phyloP scores from a whole-genome alignment of 2,329 filamentous ascomycete species.

The Fusarium metavorans region DNA sequence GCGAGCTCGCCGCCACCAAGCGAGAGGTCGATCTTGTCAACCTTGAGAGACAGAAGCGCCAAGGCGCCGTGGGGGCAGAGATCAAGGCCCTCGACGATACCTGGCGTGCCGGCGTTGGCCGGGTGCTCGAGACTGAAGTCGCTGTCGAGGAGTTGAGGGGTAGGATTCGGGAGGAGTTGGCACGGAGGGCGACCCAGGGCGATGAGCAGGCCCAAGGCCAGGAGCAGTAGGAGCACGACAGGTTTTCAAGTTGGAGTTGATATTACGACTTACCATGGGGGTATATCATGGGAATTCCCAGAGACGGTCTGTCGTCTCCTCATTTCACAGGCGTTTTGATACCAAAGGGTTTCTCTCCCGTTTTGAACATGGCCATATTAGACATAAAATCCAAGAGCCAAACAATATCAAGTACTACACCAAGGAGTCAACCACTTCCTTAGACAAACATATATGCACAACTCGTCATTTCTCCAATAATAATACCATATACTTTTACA shows the following conservation, averaged over 20 bases:
- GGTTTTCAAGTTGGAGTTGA: neutral
- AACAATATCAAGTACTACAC: neutral
- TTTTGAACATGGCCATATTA: neutral
- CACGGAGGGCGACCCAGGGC: constrained; percentile 41
- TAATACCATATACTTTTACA: neutral
- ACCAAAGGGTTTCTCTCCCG: constrained; percentile 8
- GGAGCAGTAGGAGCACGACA: neutral
- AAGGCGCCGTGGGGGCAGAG: constrained; percentile 80
- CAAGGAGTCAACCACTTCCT: neutral
- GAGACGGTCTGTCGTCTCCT: neutral
- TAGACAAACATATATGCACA: neutral
- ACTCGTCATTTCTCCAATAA: neutral
- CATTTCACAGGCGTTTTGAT: constrained; percentile 27
- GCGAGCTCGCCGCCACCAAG: constrained; percentile 76
- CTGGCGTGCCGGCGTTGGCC: constrained; percentile 83
- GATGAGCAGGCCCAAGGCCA: neutral
- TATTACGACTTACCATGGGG: neutral
- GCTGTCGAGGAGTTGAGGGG: constrained; percentile 79
- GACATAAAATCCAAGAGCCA: neutral
- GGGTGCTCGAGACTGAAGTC: constrained; percentile 87
- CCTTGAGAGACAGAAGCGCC: constrained; percentile 73
- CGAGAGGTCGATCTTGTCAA: constrained; percentile 80
- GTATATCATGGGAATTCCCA: constrained; percentile 6
- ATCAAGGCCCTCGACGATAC: constrained; percentile 78
- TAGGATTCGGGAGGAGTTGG: constrained; percentile 74